Evolutionary conservation across 2,329 filamentous ascomycete species (phyloP).

Genomic region (Gliomastix tumulicola): DNA sequence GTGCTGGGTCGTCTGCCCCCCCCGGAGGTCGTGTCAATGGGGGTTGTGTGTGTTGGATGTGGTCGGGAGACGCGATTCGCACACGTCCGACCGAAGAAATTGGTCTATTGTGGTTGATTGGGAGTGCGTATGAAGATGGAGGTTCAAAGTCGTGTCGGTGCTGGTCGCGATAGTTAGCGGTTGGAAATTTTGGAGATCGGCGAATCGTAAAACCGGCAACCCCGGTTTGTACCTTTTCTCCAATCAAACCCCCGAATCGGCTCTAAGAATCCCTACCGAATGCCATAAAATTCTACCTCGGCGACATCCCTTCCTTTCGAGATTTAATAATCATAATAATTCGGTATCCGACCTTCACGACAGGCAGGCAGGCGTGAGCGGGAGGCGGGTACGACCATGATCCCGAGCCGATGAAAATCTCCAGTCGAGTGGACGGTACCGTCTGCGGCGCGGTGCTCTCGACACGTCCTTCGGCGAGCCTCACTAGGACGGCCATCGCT

Average conservation of each 20-base stretch:
- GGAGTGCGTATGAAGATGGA: too few relatives aligned
- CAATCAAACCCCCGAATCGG: not conserved
- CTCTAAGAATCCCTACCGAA: too few relatives aligned
- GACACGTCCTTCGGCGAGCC: conserved; percentile 29
- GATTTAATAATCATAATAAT: too few relatives aligned
- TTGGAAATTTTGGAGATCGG: conserved; percentile 11
- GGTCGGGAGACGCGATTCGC: too few relatives aligned
- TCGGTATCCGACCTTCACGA: too few relatives aligned
- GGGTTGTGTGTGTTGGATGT: too few relatives aligned
- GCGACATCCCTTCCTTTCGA: too few relatives aligned
- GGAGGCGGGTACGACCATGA: conserved; percentile 29
- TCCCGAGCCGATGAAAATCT: conserved; percentile 53
- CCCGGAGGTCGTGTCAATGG: too few relatives aligned
- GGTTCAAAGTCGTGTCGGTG: not conserved
- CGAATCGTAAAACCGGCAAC: conserved; percentile 11
- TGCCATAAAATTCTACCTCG: too few relatives aligned
- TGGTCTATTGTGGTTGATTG: too few relatives aligned
- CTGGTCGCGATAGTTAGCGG: not conserved
- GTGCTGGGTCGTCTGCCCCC: not conserved
- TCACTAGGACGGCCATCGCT: conserved; percentile 13
- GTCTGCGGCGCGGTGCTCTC: conserved; percentile 49
- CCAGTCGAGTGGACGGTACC: conserved; percentile 52
- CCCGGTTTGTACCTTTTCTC: not conserved
- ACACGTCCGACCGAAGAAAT: too few relatives aligned
- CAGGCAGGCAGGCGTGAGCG: not conserved